Evolutionary conservation across 1,139 yeast genomes (phyloP), one percentile per base, ranked within the genome.

Genomic region (Pichiaceae sp.): DNA sequence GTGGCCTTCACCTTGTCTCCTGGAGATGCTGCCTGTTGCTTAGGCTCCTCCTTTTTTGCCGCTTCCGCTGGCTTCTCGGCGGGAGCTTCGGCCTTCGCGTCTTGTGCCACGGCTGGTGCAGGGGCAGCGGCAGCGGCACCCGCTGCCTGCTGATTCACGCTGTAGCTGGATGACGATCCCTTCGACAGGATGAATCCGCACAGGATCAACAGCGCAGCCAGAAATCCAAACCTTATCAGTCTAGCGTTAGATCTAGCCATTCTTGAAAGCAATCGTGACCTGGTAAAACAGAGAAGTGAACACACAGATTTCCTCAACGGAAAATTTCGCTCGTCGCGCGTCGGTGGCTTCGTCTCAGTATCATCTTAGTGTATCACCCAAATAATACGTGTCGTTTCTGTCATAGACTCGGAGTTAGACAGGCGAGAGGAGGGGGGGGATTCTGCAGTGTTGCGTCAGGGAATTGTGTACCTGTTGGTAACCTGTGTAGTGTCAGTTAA

Each of bases 201-300:
- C 17, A 68, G 60, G 37, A 78, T 62, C 50, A 78, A 63, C 17
- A 75, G 66, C 17, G 70, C 56, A 25, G 83, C 82, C 52, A 77
- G 72, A 33, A 75, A 65, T 31, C 72, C 81, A 50, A 78, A 76
- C 50, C 84, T 63, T 34, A 75, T 60, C 45, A 77, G 53, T 50
- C 84, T 70, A 42, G 83, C 79, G 54, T 75, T 76, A 23, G 80
- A 71, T 56, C 82, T 69, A 28, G 76, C 64, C 69, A 64, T 63
- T 23, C 25, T 23, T 6, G n/a, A 21, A 12, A 21, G 12, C 11
- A 21, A 21, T 8, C 25, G 8, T 21, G 25, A 12, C 12, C 8
- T 12, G 11, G 8, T 21, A 21, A 21, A 21, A 21, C 8, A 8
- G 25, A 21, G 11, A 21, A 21, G 11, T 21, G 11, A 21, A 8